These are phyloP conservation scores for Anisogramma anomala DNA, from an alignment of 2,329 filamentous ascomycete genomes.

Conservation along the genomic window DNA sequence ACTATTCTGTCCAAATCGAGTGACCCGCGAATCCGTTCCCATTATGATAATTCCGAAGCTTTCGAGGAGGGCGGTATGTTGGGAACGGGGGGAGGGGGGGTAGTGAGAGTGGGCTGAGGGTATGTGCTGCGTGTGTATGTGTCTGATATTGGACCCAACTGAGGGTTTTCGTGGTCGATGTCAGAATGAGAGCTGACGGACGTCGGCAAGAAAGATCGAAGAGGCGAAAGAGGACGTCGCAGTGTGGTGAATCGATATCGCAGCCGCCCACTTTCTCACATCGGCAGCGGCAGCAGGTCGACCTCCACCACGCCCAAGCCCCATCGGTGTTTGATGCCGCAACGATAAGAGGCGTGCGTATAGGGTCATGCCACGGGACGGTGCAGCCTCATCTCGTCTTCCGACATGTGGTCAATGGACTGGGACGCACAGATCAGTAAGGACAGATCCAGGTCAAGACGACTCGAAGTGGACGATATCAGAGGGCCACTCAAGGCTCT, in stretches of 20 bases:
- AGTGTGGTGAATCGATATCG: neutral
- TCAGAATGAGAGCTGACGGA: neutral
- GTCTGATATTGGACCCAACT: neutral
- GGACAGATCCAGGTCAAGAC: conserved; percentile 2
- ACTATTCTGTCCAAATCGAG: conserved; percentile 23
- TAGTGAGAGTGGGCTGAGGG: neutral
- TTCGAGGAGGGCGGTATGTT: conserved; percentile 6
- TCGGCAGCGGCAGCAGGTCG: neutral
- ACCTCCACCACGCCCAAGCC: neutral
- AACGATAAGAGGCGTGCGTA: neutral
- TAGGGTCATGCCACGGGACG: conserved; percentile 9
- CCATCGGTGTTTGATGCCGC: neutral
- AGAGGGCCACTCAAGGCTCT: conserved; percentile 3
- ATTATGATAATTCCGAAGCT: conserved; percentile 18
- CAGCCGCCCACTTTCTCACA: neutral
- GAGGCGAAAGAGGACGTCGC: neutral
- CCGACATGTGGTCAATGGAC: conserved; percentile 5
- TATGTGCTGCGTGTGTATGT: neutral
- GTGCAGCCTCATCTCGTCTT: conserved; percentile 8
- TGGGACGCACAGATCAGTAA: neutral
- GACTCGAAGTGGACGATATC: conserved; percentile 5
- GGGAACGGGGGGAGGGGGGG: neutral
- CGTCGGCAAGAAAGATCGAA: neutral
- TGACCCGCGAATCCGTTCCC: conserved; percentile 22
- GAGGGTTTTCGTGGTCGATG: neutral